Conservation (phyloP, 2,329 filamentous ascomycete genomes). For the Calonectria ilicicola region DNA sequence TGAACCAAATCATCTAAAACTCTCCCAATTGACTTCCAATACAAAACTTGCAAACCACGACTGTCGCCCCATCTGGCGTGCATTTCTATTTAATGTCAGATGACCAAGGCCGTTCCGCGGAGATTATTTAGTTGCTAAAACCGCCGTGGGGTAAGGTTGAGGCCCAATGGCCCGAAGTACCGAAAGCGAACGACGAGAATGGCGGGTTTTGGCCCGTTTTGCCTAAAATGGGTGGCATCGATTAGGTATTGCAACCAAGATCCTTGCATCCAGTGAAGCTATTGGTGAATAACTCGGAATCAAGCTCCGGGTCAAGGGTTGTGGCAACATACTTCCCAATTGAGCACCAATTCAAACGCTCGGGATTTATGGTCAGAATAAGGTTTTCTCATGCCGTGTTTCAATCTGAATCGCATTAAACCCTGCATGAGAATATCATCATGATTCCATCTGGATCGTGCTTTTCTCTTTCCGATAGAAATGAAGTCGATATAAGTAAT, state of each 20-base stretch:
- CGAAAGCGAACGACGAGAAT: not conserved
- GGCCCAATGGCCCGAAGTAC: not conserved
- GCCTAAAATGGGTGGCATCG: not conserved
- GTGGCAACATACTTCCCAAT: not conserved
- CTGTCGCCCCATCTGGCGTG: too few relatives aligned
- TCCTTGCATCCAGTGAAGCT: not conserved
- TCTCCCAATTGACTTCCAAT: too few relatives aligned
- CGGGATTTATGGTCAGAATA: not conserved
- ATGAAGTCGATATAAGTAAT: not conserved
- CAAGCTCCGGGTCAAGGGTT: not conserved
- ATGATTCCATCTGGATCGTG: too few relatives aligned
- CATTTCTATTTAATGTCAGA: too few relatives aligned
- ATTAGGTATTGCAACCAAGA: not conserved
- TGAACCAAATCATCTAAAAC: too few relatives aligned
- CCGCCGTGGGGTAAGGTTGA: not conserved
- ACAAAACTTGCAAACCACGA: too few relatives aligned
- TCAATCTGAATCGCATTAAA: not conserved
- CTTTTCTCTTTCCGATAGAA: too few relatives aligned
- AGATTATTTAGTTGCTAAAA: not conserved
- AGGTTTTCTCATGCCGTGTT: not conserved
- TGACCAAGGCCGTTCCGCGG: too few relatives aligned
- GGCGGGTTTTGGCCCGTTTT: not conserved
- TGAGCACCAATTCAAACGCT: not conserved
- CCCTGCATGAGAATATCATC: not conserved
- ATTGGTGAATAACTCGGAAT: not conserved